phyloP scores from a whole-genome alignment of 345 rosid genomes.

The Murraya paniculata region DNA sequence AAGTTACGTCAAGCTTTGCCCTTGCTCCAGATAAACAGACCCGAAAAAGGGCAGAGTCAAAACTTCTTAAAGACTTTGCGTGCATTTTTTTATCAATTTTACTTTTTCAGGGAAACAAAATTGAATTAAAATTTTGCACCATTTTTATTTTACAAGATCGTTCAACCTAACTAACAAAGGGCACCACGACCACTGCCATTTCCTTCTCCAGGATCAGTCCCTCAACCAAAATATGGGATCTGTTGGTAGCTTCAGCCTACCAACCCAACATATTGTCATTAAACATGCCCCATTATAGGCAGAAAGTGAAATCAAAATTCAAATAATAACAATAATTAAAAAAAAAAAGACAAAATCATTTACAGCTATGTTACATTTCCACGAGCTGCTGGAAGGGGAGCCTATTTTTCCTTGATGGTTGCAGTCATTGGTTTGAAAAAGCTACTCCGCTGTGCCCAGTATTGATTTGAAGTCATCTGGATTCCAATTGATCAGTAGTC shows the following conservation, averaged over 20 bases:
- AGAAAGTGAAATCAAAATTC: constrained; percentile 16
- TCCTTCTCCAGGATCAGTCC: neutral
- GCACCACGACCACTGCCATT: neutral
- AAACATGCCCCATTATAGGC: neutral
- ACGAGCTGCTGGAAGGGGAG: neutral
- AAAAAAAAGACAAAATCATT: neutral
- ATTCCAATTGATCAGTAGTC: neutral
- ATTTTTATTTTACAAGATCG: neutral
- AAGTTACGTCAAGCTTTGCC: too few relatives aligned
- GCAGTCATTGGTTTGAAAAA: constrained; percentile 3
- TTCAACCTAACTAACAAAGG: neutral
- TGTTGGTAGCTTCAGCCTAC: constrained; percentile 5
- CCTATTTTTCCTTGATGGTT: neutral
- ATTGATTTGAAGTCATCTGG: neutral
- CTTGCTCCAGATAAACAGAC: neutral
- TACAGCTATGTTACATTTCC: constrained; percentile 32
- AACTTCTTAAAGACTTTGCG: neutral
- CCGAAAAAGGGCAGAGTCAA: too few relatives aligned
- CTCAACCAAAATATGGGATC: constrained; percentile 7
- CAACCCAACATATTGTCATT: constrained; percentile 11
- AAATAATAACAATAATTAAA: constrained; percentile 6
- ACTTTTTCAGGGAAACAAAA: too few relatives aligned
- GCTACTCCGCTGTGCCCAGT: neutral
- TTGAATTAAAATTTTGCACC: neutral
- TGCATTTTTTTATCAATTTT: neutral